Base-by-base conservation (phyloP, 2,329 filamentous ascomycete species). In the Aureobasidium namibiae region DNA sequence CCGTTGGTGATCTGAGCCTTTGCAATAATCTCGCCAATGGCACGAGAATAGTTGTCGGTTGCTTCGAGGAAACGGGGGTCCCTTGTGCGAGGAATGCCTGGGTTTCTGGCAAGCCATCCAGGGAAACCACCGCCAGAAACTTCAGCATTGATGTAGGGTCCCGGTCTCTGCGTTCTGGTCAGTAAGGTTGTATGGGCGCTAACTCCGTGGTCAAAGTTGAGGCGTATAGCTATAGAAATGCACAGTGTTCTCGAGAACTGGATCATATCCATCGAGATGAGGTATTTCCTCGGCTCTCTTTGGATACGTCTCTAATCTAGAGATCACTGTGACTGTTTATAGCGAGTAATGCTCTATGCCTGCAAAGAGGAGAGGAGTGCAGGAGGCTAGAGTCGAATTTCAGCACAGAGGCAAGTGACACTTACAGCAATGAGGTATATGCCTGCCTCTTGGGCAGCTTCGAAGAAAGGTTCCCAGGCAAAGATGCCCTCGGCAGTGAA, bases 81-180 rank as follows among this genome's bases (percentile, higher is more conserved):
- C 49, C 76, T 75, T 0, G 87, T 89, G 61, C 89, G 79, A 56
- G 90, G 72, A 0, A 77, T 78, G 0, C 81, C 88, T 50, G 82
- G 80, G n/a, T 86, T 74, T 13, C 87, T 78, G 68, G 88, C 84
- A 14, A 92, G 69, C 89, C 89, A 94, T 1, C 89, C 89, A 0
- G 90, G 89, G 62, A 89, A 92, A 0, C 89, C 89, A 57, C 90
- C 90, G 0, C 88, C 89, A 6, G 82, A 84, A 0, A 78, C 82
- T 69, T 94, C 89, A 0, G 88, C 89, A 67, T 92, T 90, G 74
- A 92, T 90, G 53, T 90, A 90, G 0, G 86, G 86, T 0, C 87
- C 85, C 0, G 86, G 85, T 16, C 69, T 14, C 52, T 56, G 29
- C 18, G 2, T 3, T 13, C 6, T 11, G 11, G 13, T 56, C 21